Base-by-base conservation (phyloP, 2,329 filamentous ascomycete genomes). In the Ophiosphaerella narmari region DNA sequence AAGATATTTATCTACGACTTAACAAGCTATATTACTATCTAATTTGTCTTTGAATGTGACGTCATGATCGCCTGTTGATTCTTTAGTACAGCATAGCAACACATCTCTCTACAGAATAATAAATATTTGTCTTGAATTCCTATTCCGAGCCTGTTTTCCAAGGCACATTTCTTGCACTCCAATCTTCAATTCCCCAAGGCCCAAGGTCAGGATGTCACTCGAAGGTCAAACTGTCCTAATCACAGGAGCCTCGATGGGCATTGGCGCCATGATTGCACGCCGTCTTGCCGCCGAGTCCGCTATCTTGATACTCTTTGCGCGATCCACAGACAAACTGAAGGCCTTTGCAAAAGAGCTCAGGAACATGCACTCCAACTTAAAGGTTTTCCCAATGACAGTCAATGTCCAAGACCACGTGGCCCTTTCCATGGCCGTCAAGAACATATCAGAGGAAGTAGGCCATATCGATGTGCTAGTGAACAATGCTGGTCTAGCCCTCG, bases 401-500 rank as follows among this genome's bases (percentile, higher is more conserved):
- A 65, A 74, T 40, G 58, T 74, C 18, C 66, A 68, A 39, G 54
- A 71, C 14, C 60, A 71, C 13, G 58, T 59, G 1, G 64, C 69
- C 0, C 60, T 76, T 1, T 58, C 68, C 5, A 58, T 41, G 2
- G 63, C 62, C 9, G 49, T 68, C 2, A 54, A 66, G 5, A 48
- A 51, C 7, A 35, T 59, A 11, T 52, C 62, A 7, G 32, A 61
- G 3, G 63, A 75, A 38, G 43, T 74, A 4, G 71, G 71, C 0
- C 58, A 65, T 1, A 75, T 80, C 16, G 76, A 80, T 37, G 67
- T 79, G 11, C 67, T 80, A 0, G 67, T 80, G 58, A 80, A 80
- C 57, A 80, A 80, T 44, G 75, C 77, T 1, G 78, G 78, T 0
- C 71, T 81, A 4, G 78, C 78, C 0, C 61, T 80, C 1, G 78